Evolutionary conservation across 2,329 filamentous ascomycete genomes (phyloP), one percentile per base, ranked within the genome.

Genomic region (Aspergillus fischeri): DNA sequence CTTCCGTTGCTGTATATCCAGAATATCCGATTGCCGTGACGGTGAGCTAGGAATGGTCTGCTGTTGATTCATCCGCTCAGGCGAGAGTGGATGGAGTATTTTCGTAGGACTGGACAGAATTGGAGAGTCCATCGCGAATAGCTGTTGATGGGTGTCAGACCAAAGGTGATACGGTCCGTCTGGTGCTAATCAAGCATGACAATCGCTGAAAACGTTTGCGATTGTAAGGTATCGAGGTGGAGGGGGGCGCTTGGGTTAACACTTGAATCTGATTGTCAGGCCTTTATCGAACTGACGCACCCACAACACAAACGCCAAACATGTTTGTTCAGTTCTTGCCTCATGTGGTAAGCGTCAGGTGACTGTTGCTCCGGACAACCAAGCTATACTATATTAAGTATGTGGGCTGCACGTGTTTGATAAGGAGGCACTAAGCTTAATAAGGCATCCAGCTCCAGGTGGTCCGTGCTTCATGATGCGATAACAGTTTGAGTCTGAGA

Each of bases 11-110:
- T 47, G 44, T 14, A 72, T 61, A 6, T 67, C 68, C 8, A 72
- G 60, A 1, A 74, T 60, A 20, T 78, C 73, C 2, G 70, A 61
- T 2, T 71, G 67, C 29, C 74, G 54, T 5, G 75, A 75, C 8
- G 77, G 76, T 1, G 77, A 78, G 20, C 65, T 67, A 41, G 71
- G 71, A 47, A 76, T 65, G 44, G 65, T 70, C 67, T 78, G 76
- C 67, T 80, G 76, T 67, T 80, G 76, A 62, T 81, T 81, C 60
- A 79, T 76, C 48, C 78, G 77, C 60, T 80, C 76, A 25, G 77
- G 76, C n/a, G 78, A 79, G 4, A 79, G 60, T 53, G 77, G 77
- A 55, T 75, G 71, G 38, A 81, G 71, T 41, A 67, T 70, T 55
- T 71, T 72, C 44, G 73, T 65, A 41, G 72, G 67, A 51, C 56